Evolutionary conservation across 2,329 filamentous ascomycete species (phyloP), one percentile per base, ranked within the genome.

Genomic region (Clonostachys solani): DNA sequence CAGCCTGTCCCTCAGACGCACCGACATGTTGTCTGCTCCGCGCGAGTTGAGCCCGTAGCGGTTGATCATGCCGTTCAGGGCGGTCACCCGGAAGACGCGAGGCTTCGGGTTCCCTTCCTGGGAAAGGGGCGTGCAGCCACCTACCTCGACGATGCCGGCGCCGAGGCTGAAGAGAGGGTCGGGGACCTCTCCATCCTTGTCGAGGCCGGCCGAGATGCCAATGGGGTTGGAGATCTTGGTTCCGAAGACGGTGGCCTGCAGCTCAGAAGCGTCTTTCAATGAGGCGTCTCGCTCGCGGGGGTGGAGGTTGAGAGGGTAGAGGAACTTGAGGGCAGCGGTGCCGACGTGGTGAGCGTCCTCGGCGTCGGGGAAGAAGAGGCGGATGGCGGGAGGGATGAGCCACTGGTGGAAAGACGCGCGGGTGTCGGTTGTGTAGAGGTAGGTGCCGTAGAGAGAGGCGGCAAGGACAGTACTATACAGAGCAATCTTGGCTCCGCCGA

Each of bases 31-130:
- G 61, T 96, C 92, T 2, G 92, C 92, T 17, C 94, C 94, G 50
- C 86, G 80, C 12, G 89, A 95, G 70, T 97, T 97, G 58, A 99
- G 82, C 0, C 94, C 94, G 68, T 96, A 99, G 36, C 94, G 84
- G 67, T 99, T 99, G 65, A 99, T 89, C 64, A 99, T 77, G 15
- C 89, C 91, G 54, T 95, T 86, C 53, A 96, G 82, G 33, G 82
- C 84, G 1, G 89, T 86, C 6, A 97, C 71, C 18, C 94, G 83
- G 71, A 96, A 99, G 23, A 96, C 88, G 52, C 94, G 83, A 2
- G 92, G 92, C 56, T 83, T 86, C 0, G 88, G 84, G 67, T 99
- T 99, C 8, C 94, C 94, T 6, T 80, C 78, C 63, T 99, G 94
- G 0, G 92, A 86, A n/a, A 82, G 69, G 1, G 94, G 89, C 5